Conservation (phyloP, 2,329 filamentous ascomycete species). For the Microcyclosporella mali region DNA sequence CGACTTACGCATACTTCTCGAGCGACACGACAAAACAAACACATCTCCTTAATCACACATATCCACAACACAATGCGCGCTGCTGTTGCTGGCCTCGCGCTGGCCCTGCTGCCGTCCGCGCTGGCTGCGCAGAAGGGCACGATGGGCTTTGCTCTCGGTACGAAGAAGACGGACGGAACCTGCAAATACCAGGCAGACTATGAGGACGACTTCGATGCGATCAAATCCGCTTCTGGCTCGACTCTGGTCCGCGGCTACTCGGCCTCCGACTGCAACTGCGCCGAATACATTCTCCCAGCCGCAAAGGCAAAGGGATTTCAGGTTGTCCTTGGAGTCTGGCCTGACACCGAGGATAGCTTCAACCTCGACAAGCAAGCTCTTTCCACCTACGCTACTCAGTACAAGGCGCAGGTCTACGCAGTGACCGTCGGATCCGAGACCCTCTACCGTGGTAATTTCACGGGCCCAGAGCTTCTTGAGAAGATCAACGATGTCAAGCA, state of each 20-base stretch:
- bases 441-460: constrained; percentile 63
- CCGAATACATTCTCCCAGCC: constrained; percentile 57
- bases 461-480: constrained; percentile 51
- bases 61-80: constrained; percentile 21
- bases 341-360: constrained; percentile 58
- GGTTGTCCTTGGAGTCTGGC: constrained; percentile 66
- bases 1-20: too few species aligned
- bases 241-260: constrained; percentile 62
- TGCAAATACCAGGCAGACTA: constrained; percentile 62
- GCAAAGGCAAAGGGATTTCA: constrained; percentile 59
- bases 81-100: constrained; percentile 20
- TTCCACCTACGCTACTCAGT: constrained; percentile 43
- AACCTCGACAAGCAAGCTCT: constrained; percentile 55
- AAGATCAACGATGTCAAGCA: constrained; percentile 59
- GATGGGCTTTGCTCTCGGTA: constrained; percentile 61
- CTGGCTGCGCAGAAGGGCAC: constrained; percentile 38
- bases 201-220: constrained; percentile 57
- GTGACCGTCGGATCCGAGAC: constrained; percentile 67
- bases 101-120: constrained; percentile 20
- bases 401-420: constrained; percentile 56
- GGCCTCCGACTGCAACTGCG: constrained; percentile 59
- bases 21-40: background rate
- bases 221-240: constrained; percentile 46
- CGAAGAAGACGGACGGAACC: constrained; percentile 53
- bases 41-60: background rate